Evolutionary conservation across 2,329 filamentous ascomycete species (phyloP).

Genomic region (Verticillium dahliae): DNA sequence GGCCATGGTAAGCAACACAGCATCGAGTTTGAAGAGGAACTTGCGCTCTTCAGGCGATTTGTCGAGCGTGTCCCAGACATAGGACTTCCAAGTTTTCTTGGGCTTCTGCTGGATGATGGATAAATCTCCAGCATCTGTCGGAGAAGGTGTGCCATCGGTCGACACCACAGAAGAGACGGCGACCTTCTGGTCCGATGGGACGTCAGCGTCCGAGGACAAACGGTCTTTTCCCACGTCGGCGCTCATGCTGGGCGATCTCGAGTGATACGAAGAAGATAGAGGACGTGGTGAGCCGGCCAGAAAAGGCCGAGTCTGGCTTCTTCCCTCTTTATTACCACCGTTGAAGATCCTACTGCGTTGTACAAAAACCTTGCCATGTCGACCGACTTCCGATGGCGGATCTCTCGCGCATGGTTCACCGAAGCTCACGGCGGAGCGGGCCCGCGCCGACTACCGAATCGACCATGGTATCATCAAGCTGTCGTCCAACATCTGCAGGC

Average conservation of each 20-base stretch:
- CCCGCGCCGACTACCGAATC: not conserved
- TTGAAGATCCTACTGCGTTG: not conserved
- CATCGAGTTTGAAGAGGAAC: slow-evolving; percentile 36
- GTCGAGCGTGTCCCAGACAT: slow-evolving; percentile 42
- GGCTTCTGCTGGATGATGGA: slow-evolving; percentile 19
- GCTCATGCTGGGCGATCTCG: not conserved
- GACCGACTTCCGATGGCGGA: not conserved
- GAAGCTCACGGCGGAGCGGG: not conserved
- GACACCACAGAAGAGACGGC: not conserved
- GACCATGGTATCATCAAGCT: not conserved
- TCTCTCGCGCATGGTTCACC: no score
- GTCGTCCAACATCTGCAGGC: not conserved
- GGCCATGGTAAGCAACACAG: slow-evolving; percentile 28
- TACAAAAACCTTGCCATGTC: not conserved
- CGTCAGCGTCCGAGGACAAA: not conserved
- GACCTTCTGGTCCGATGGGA: not conserved
- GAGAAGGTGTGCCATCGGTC: not conserved
- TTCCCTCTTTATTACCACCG: not conserved
- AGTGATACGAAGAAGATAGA: not conserved
- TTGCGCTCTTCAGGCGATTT: slow-evolving; percentile 31
- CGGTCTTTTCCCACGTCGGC: not conserved
- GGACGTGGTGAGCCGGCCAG: not conserved
- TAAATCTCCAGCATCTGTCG: not conserved
- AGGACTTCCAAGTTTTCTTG: slow-evolving; percentile 36
- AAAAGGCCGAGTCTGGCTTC: not conserved